These are phyloP conservation scores for Spathaspora hagerdaliae DNA, from an alignment of 805 yeast genomes.

Conservation along the genomic window DNA sequence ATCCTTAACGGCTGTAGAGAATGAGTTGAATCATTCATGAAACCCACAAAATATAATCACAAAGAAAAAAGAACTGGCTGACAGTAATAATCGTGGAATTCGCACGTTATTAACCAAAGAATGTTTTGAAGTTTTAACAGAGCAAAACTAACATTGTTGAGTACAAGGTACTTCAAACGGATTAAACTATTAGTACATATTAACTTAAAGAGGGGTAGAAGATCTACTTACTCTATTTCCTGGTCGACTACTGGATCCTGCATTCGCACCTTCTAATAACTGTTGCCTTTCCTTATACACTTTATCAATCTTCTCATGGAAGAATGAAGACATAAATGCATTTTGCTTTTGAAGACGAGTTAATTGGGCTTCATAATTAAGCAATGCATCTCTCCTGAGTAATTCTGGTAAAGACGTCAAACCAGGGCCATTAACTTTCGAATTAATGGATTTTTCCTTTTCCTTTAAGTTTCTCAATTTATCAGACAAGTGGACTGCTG, in stretches of 20 bases:
- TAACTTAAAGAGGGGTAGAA: slow-evolving; percentile 28
- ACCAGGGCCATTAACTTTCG: slow-evolving; percentile 31
- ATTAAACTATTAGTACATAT: not conserved
- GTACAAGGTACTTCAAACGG: no score
- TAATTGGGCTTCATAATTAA: slow-evolving; percentile 23
- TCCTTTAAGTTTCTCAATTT: slow-evolving; percentile 17
- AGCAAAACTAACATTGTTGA: no score
- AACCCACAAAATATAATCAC: no score
- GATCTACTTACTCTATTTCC: slow-evolving; percentile 37
- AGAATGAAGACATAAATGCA: slow-evolving; percentile 23
- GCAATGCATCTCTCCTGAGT: slow-evolving; percentile 28
- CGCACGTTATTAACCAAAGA: no score
- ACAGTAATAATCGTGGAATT: no score
- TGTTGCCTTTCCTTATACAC: slow-evolving; percentile 30
- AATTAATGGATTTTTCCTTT: slow-evolving; percentile 13
- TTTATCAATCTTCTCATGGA: slow-evolving; percentile 30
- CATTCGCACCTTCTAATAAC: slow-evolving; percentile 23
- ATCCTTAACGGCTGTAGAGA: no score
- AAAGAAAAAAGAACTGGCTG: no score
- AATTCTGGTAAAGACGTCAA: slow-evolving; percentile 30
- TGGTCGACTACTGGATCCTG: slow-evolving; percentile 28
- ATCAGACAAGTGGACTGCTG: slow-evolving; percentile 27
- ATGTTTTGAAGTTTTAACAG: no score
- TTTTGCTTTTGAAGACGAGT: slow-evolving; percentile 23
- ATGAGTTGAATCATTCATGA: no score